Base-by-base conservation (phyloP, 208 protist species). In the Trypanosoma mega region DNA sequence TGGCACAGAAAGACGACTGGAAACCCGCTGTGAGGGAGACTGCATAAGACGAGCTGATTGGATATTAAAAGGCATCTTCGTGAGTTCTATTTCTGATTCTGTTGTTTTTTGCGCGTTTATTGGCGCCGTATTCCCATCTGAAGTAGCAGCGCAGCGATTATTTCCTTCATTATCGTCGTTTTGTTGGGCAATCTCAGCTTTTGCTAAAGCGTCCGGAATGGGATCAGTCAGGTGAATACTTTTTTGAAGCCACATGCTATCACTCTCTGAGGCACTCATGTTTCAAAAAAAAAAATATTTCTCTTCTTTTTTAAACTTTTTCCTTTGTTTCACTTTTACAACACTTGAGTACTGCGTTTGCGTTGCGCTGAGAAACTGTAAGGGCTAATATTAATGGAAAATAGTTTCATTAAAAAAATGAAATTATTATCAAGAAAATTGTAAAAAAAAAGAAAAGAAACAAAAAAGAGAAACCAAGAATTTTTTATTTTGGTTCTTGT, bases 181-280 rank as follows among this genome's bases (percentile, higher is more conserved):
- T n/a, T n/a, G n/a, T n/a, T n/a, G n/a, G n/a, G n/a, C n/a, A n/a
- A n/a, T n/a, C n/a, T n/a, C n/a, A n/a, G n/a, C 8, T 16, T 29
- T 23, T 16, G 47, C 50, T 31, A 8, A 54, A 18, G 24, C 21
- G 18, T 58, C 67, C 0, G 86, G 84, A 3, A 93, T 64, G 0
- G 87, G 86, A 43, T 96, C 86, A 2, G 77, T 49, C 11, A 93
- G 18, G 18, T 73, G 78, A 67, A 93, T 84, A 75, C 85, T 93
- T 48, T 86, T 79, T 58, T 92, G 90, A 9, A 93, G 78, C 85
- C 90, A 93, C 60, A 92, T 24, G 53, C 87, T 96, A 73, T 89
- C 85, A 8, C 49, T 29, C 3, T 68, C 63, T 33, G 61, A 58
- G 14, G 39, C 26, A 31, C 26, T 67, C 66, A 78, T 73, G 31